A percentile compares a stretch with the other conserved stretches of the same genome.
Evolutionary conservation across 1,139 yeast genomes (phyloP).

Genomic region (Pneumocystis oryctolagi): DNA sequence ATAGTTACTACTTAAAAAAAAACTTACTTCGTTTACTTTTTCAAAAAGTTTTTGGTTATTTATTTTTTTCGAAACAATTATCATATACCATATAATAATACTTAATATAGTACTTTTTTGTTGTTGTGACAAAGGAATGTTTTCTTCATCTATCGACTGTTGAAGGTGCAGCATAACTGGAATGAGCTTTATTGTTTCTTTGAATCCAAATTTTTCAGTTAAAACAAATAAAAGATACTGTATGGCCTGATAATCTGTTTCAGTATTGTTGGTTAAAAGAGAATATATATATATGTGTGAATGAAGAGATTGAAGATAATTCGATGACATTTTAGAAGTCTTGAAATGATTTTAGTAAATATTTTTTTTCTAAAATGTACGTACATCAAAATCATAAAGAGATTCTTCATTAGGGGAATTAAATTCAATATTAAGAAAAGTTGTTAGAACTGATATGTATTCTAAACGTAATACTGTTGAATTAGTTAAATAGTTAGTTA

Average conservation of each 20-base stretch:
- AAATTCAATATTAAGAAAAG: not conserved
- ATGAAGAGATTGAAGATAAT: not conserved
- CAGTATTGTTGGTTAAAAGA: not conserved
- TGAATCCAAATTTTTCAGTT: not conserved
- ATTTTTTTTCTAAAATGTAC: not conserved
- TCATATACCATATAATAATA: not conserved
- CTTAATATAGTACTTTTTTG: slow-evolving; percentile 1
- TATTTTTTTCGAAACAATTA: not conserved
- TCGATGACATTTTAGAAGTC: not conserved
- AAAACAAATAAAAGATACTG: not conserved
- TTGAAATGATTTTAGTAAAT: not conserved
- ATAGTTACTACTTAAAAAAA: not conserved
- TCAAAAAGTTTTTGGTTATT: not conserved
- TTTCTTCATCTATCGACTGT: not conserved
- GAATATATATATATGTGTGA: not conserved
- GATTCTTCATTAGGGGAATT: not conserved
- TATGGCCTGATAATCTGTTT: not conserved
- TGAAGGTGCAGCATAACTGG: not conserved
- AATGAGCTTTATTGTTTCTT: not conserved
- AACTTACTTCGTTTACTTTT: not conserved
- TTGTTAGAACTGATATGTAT: not conserved
- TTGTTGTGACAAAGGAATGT: not conserved
- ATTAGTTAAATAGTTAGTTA: not conserved
- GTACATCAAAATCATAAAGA: not conserved
- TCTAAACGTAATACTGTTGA: not conserved